These are phyloP conservation scores for Mycosphaerella arachidis DNA, from an alignment of 2,329 filamentous ascomycete genomes.

Conservation along the genomic window DNA sequence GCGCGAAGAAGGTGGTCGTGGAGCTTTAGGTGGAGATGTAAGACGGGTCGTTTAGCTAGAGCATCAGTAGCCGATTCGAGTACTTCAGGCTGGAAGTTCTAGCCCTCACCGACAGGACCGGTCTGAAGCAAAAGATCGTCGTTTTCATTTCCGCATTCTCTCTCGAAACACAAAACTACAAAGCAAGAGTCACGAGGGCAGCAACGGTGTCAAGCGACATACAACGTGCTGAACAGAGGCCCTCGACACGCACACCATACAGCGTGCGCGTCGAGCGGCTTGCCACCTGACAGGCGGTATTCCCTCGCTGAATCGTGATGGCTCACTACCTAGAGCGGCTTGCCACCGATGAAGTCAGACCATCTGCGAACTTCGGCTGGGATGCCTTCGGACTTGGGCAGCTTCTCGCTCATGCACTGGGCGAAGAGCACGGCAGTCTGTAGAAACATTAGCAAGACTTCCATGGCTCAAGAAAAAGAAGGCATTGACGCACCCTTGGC, in stretches of 20 bases:
- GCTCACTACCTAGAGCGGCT: conserved; percentile 55
- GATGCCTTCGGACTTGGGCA: conserved; percentile 82
- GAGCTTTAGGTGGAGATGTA: conserved; percentile 20
- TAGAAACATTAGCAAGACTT: conserved; percentile 7
- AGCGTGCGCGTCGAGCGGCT: neutral
- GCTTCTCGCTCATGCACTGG: conserved; percentile 94
- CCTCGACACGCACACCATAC: neutral
- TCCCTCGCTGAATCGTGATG: neutral
- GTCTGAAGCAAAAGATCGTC: neutral
- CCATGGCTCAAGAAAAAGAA: neutral
- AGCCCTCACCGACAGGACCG: too few relatives aligned
- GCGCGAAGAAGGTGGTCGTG: conserved; percentile 33
- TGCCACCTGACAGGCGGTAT: conserved; percentile 2
- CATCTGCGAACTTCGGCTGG: conserved; percentile 87
- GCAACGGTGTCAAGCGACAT: conserved; percentile 9
- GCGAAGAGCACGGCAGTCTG: conserved; percentile 95
- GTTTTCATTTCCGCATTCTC: neutral
- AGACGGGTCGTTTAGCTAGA: neutral
- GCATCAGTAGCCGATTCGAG: too few relatives aligned
- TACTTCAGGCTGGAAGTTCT: too few relatives aligned
- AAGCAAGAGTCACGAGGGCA: conserved; percentile 8
- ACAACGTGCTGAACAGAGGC: conserved; percentile 12
- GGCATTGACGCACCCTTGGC: conserved; percentile 66
- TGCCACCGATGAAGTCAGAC: conserved; percentile 91
- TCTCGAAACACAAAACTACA: conserved; percentile 1